Conservation (phyloP, 2,329 filamentous ascomycete genomes). For the Chrysoporthe austroafricana region DNA sequence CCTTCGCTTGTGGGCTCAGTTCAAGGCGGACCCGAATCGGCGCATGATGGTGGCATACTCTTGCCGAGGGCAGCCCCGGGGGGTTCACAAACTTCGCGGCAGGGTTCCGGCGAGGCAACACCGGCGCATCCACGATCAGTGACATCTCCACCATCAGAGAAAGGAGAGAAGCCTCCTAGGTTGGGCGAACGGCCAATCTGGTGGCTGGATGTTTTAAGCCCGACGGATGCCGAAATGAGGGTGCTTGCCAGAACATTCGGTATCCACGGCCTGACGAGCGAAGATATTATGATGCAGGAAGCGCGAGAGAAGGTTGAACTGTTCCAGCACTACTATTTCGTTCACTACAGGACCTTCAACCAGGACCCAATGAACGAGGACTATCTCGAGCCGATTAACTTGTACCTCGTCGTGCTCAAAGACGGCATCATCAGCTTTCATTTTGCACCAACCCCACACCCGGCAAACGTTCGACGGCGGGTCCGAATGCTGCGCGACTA, state of each 20-base stretch:
- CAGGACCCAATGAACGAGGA: conserved; percentile 88
- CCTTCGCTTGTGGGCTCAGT: conserved; percentile 37
- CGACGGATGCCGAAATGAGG: conserved; percentile 95
- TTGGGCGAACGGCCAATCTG: conserved; percentile 89
- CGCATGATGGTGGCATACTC: conserved; percentile 32
- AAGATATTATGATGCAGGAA: conserved; percentile 97
- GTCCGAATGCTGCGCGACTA: conserved; percentile 95
- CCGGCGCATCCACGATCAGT: conserved; percentile 49
- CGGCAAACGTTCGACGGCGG: conserved; percentile 90
- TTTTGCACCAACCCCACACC: conserved; percentile 93
- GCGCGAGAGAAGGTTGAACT: conserved; percentile 97
- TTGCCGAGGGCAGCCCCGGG: conserved; percentile 33
- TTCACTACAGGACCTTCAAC: conserved; percentile 97
- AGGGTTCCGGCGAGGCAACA: conserved; percentile 52
- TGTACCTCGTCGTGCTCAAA: conserved; percentile 96
- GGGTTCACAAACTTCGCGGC: conserved; percentile 35
- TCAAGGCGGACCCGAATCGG: conserved; percentile 22
- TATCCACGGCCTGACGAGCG: conserved; percentile 91
- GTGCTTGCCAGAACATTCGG: conserved; percentile 89
- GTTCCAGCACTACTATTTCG: conserved; percentile 97
- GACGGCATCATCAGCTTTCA: conserved; percentile 97
- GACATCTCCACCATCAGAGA: conserved; percentile 34
- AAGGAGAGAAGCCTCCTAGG: conserved; percentile 41
- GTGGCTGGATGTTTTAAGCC: conserved; percentile 92
- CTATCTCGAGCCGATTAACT: conserved; percentile 93